Evolutionary conservation across 805 yeast species (phyloP), one percentile per base, ranked within the genome.

Genomic region (Kuraishia borneana): DNA sequence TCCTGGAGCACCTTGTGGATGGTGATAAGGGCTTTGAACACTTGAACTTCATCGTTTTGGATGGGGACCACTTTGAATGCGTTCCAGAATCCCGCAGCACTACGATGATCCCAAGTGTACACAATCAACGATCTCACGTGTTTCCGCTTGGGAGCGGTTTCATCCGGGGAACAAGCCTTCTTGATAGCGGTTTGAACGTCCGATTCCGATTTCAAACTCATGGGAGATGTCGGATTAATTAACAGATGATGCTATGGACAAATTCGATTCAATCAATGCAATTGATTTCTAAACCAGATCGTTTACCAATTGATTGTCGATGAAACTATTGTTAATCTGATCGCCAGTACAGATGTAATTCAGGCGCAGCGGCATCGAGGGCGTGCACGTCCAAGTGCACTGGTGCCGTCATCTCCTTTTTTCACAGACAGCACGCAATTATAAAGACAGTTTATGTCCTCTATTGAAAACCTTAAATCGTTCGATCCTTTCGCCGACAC

Each of bases 401-500:
- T n/a, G n/a, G n/a, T n/a, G n/a, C n/a, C n/a, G n/a, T n/a, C n/a
- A n/a, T n/a, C n/a, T n/a, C n/a, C n/a, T n/a, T n/a, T n/a, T n/a
- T n/a, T n/a, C n/a, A 21, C 9, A 21, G 23, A 21, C 23, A 21
- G 23, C 23, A 21, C 7, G 23, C 7, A 7, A 7, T 21, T 21
- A 7, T 10, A 7, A 21, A 10, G 9, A 10, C 23, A 21, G 28
- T 57, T 40, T 72, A 77, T 77, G 84, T 73, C 88, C 68, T 84
- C 96, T 66, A 83, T 89, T 75, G 94, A 89, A 72, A 81, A 81
- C 71, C 68, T 81, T 58, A 80, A 75, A 64, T 73, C 85, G 39
- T 79, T 81, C 68, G 95, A 89, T 68, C 98, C 98, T 44, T 89
- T 89, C 79, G 96, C 97, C 79, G 98, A 89, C 65, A 88, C 96